These are phyloP conservation scores for Populus davidiana DNA, from an alignment of 345 rosid genomes.

Conservation along the genomic window DNA sequence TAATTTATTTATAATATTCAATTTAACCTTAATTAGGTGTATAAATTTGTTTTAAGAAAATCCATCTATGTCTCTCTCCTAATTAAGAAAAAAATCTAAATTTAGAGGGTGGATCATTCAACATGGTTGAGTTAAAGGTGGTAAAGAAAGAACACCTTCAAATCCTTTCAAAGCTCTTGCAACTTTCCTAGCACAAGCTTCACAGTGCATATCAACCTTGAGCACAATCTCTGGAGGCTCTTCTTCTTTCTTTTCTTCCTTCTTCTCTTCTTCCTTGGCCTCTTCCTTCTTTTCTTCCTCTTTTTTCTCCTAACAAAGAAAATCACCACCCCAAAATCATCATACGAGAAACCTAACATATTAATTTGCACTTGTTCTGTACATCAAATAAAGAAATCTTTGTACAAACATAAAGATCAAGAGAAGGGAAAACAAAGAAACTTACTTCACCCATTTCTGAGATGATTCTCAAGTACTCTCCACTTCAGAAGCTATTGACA, in stretches of 20 bases:
- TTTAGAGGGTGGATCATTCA: neutral
- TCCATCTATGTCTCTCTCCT: neutral
- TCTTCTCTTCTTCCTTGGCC: constrained; percentile 13
- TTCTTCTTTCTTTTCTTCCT: constrained; percentile 26
- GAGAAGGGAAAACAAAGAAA: neutral
- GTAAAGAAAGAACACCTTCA: constrained; percentile 36
- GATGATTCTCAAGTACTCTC: constrained; percentile 4
- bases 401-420: neutral
- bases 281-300: constrained; percentile 22
- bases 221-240: constrained; percentile 53
- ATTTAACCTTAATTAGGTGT: neutral
- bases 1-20: too few species aligned
- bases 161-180: constrained; percentile 58
- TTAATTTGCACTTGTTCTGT: neutral
- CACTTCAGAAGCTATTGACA: neutral
- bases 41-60: too few species aligned
- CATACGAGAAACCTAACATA: neutral
- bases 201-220: constrained; percentile 80
- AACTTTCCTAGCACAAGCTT: constrained; percentile 75
- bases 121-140: neutral
- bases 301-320: constrained; percentile 19
- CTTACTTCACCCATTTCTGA: constrained; percentile 55
- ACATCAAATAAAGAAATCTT: neutral
- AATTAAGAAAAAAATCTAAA: neutral
- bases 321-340: neutral